phyloP scores from a whole-genome alignment of 208 protist genomes.

The Wallacemonas rigidus region DNA sequence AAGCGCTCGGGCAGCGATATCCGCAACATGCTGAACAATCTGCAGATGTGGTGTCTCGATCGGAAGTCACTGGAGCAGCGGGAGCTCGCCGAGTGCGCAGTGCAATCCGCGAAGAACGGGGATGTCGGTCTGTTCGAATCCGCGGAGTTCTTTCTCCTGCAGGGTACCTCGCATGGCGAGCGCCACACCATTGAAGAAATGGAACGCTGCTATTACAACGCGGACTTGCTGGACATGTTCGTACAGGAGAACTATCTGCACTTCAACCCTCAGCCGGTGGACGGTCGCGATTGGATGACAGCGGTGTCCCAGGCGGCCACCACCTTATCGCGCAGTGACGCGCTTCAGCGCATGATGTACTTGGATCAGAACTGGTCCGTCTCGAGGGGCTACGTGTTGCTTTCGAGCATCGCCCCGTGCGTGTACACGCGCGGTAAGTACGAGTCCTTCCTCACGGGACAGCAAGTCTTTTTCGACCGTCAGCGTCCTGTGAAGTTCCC shows the following conservation, averaged over 20 bases:
- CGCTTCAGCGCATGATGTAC: conserved; percentile 81
- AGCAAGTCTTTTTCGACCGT: conserved; percentile 80
- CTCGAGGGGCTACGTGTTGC: conserved; percentile 66
- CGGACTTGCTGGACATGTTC: conserved; percentile 93
- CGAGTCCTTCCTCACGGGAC: conserved; percentile 73
- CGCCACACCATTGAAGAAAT: conserved; percentile 72
- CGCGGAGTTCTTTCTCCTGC: conserved; percentile 84
- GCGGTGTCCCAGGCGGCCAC: conserved; percentile 55
- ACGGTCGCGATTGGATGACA: conserved; percentile 43
- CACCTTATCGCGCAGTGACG: conserved; percentile 80
- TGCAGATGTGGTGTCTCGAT: conserved; percentile 94
- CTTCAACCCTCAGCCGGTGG: conserved; percentile 61
- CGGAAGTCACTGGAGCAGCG: conserved; percentile 57
- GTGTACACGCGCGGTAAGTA: conserved; percentile 86
- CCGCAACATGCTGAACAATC: conserved; percentile 94
- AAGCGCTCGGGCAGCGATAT: conserved; percentile 95
- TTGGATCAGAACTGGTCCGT: conserved; percentile 90
- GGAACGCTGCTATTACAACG: conserved; percentile 91
- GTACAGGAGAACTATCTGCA: conserved; percentile 96
- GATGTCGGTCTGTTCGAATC: conserved; percentile 93
- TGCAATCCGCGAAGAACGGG: conserved; percentile 89
- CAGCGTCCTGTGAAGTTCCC: conserved; percentile 90
- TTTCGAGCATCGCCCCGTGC: conserved; percentile 80
- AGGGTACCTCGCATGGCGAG: conserved; percentile 61
- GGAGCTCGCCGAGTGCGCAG: conserved; percentile 59